Conservation (phyloP, 306 rosid species). For the Acacia acuminata region DNA sequence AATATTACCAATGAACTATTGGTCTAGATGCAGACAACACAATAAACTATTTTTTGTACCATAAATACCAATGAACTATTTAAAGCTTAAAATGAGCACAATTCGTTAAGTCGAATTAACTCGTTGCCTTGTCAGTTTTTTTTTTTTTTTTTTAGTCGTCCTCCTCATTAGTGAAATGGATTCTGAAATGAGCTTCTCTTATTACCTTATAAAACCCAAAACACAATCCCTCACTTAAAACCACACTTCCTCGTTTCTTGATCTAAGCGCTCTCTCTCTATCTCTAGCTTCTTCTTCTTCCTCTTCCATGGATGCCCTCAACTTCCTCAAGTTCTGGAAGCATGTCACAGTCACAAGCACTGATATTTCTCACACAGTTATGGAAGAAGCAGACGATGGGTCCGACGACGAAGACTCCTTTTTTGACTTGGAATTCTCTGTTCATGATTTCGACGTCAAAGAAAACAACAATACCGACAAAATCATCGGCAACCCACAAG, state of each 20-base stretch:
- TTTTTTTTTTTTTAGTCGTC: no score
- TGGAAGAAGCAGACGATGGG: conserved; percentile 38
- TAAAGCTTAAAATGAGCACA: no score
- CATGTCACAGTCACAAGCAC: conserved; percentile 33
- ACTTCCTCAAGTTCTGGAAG: conserved; percentile 78
- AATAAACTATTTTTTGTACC: no score
- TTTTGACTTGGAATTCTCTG: conserved; percentile 77
- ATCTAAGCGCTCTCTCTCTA: not conserved
- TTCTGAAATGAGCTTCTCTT: no score
- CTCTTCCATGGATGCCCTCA: conserved; percentile 65
- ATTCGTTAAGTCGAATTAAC: no score
- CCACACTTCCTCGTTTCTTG: not conserved
- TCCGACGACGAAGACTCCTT: conserved; percentile 78
- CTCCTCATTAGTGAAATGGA: no score
- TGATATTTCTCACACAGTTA: conserved; percentile 40
- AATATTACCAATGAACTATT: no score
- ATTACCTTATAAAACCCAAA: conserved; percentile 37
- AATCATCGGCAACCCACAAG: conserved; percentile 9
- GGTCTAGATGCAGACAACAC: no score
- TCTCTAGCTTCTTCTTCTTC: not conserved
- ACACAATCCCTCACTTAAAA: conserved; percentile 19
- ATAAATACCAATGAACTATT: no score
- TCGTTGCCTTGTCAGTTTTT: no score
- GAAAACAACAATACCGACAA: conserved; percentile 26
- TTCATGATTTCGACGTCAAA: conserved; percentile 32